Base-by-base conservation (phyloP, 441 rosid species). In the Melastoma candidum region DNA sequence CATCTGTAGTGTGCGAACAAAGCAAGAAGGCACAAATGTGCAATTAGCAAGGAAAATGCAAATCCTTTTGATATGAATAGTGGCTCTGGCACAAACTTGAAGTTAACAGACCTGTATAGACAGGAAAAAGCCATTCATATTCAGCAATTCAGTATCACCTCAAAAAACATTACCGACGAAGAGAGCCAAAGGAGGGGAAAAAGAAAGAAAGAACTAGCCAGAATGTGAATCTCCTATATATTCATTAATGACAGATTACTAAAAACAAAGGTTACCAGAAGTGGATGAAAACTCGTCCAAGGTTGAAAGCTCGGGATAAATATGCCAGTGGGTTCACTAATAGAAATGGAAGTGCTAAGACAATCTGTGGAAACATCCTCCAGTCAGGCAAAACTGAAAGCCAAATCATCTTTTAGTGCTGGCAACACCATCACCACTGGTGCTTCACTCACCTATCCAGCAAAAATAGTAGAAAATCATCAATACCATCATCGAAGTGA, bases 241-340 rank as follows among this genome's bases (percentile, higher is more conserved):
- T 32, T 32, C 8, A 8, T 32, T 32, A 32, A 32, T 32, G 41
- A 6, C 41, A 32, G 7, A 32, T 8, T 8, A 32, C 41, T 32
- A 2, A 32, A 47, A 48, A 63, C 46, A 51, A 53, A 12, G 43
- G 54, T 58, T 85, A 88, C 98, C 92, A 92, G 73, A 88, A 92
- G 71, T 92, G 95, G 72, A 88, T 80, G 74, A 92, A 88, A 58
- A 92, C 84, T 24, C 97, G 95, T 56, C 98, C 97, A 72, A 88
- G 92, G 69, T 88, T 85, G 81, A 92, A 92, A 61, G 98, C 95
- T 56, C 77, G 66, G 0, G 92, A 78, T 45, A 92, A 60, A 65
- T 92, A 92, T 47, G 81, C 75, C 54, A 81, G 41, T 0, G 95
- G 95, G 69, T 82, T 44, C 24, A 87, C 59, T 36, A 74, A 13